Conservation (phyloP, 2,329 filamentous ascomycete genomes). For the Aureobasidium sp. region DNA sequence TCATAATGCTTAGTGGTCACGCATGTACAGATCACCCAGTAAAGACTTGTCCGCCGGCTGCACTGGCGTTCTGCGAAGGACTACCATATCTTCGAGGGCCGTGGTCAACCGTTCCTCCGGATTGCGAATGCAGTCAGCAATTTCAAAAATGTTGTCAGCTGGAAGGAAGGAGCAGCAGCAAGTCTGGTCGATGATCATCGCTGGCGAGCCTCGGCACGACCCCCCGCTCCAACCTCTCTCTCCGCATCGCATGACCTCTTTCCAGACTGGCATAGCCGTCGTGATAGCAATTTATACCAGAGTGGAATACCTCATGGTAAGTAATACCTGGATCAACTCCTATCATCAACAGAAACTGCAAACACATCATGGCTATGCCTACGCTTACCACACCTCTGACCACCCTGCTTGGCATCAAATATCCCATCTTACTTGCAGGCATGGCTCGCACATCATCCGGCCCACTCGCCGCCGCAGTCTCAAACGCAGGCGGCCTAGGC, state of each 20-base stretch:
- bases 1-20: neutral
- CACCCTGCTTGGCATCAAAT: constrained; percentile 68
- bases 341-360: neutral
- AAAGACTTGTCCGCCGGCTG: neutral
- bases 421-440: constrained; percentile 85
- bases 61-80: neutral
- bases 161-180: neutral
- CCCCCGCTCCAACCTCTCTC: constrained; percentile 1
- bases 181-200: neutral
- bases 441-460: constrained; percentile 84
- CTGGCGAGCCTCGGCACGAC: neutral
- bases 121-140: neutral
- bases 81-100: neutral
- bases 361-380: constrained; percentile 15
- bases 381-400: constrained; percentile 70
- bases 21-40: neutral
- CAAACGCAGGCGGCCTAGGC: constrained; percentile 75
- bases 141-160: neutral
- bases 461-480: constrained; percentile 72
- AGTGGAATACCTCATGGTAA: neutral
- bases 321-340: neutral
- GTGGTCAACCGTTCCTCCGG: too few species aligned
- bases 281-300: neutral
- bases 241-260: neutral
- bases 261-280: neutral